Conservation (phyloP, 768 basidiomycete species). For the Cantharellus anzutake region DNA sequence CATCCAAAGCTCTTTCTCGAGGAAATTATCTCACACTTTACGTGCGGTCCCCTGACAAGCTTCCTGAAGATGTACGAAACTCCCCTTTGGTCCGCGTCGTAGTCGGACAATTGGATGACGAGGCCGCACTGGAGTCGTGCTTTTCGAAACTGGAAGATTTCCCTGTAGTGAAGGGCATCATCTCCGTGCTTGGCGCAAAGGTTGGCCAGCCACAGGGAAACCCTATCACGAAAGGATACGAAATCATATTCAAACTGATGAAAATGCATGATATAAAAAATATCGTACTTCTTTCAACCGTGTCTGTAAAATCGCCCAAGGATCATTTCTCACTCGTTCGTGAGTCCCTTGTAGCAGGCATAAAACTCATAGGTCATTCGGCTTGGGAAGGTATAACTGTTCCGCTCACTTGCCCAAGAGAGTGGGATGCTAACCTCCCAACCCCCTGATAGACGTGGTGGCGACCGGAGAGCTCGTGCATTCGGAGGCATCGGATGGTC, state of each 20-base stretch:
- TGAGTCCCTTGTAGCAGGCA: neutral
- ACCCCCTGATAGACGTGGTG: neutral
- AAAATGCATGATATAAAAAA: neutral
- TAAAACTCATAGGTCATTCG: neutral
- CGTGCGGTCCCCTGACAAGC: slow-evolving; percentile 1
- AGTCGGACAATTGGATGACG: neutral
- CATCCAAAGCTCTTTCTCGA: neutral
- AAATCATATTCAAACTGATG: neutral
- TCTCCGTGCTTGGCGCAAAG: neutral
- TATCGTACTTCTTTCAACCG: neutral
- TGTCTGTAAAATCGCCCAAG: neutral
- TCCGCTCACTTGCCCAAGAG: no score
- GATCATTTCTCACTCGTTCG: neutral
- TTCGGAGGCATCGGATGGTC: neutral
- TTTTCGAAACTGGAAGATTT: neutral
- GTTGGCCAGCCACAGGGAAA: neutral
- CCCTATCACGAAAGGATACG: neutral
- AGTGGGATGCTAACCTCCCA: no score
- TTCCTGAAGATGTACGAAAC: neutral
- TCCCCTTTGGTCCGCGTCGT: neutral
- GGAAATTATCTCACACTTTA: neutral
- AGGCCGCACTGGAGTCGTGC: neutral
- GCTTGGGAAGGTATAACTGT: neutral
- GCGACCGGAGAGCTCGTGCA: neutral
- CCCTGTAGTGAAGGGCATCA: neutral